Conservation (phyloP, 2,329 filamentous ascomycete genomes). For the Eutypella sp. region DNA sequence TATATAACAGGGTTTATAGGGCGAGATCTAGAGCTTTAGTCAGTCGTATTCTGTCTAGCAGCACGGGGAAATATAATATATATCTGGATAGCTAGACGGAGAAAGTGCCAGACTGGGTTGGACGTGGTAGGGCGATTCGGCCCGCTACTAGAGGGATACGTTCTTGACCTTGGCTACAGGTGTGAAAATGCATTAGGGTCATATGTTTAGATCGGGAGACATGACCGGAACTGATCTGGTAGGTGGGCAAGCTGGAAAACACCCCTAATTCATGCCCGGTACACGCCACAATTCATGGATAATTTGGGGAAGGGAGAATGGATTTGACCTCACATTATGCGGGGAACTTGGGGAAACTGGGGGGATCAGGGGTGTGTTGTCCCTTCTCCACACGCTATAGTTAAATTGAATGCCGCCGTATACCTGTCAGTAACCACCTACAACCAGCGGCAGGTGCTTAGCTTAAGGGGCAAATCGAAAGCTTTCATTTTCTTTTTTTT, state of each 20-base stretch:
- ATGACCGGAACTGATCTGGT: background rate
- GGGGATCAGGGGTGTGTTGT: too few relatives aligned
- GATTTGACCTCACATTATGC: background rate
- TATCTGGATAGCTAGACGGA: background rate
- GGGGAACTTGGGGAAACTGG: background rate
- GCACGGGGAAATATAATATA: too few relatives aligned
- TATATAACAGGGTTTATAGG: too few relatives aligned
- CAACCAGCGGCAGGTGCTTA: too few relatives aligned
- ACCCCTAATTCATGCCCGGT: background rate
- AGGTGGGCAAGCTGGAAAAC: too few relatives aligned
- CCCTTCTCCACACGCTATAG: background rate
- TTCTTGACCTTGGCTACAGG: background rate
- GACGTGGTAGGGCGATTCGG: background rate
- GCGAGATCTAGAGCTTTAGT: too few relatives aligned
- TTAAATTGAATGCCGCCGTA: too few relatives aligned
- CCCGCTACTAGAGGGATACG: background rate
- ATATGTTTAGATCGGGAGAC: background rate
- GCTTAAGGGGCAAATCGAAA: too few relatives aligned
- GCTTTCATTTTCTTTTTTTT: too few relatives aligned
- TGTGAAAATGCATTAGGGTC: background rate
- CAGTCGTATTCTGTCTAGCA: too few relatives aligned
- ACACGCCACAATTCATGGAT: background rate
- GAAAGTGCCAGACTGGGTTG: background rate
- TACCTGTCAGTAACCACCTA: too few relatives aligned
- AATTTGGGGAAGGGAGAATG: background rate